Evolutionary conservation across 805 yeast genomes (phyloP).

Genomic region (Debaryomyces tyrocola): DNA sequence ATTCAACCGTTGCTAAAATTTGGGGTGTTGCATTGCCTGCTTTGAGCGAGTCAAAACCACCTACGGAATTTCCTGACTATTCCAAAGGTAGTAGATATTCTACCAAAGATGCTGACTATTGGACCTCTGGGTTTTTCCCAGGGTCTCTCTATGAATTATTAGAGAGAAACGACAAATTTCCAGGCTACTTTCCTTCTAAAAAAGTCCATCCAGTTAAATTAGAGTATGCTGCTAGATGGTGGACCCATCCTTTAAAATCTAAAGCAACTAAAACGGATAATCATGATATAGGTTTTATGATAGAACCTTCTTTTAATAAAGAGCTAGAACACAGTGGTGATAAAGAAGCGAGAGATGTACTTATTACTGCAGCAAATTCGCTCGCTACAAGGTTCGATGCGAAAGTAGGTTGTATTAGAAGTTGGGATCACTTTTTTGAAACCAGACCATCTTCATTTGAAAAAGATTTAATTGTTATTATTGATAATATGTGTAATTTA

Average conservation of each 20-base stretch:
- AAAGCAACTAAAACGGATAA: conserved; percentile 19
- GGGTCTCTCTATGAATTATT: conserved; percentile 9
- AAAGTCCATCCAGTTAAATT: conserved; percentile 7
- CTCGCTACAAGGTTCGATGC: conserved; percentile 21
- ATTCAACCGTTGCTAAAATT: conserved; percentile 10
- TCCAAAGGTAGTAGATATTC: conserved; percentile 8
- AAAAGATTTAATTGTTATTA: conserved; percentile 25
- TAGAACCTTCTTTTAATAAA: conserved; percentile 22
- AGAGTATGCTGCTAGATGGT: conserved; percentile 14
- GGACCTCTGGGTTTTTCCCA: conserved; percentile 16
- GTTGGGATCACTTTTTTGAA: conserved; percentile 20
- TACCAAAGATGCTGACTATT: conserved; percentile 8
- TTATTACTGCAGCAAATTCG: conserved; percentile 24
- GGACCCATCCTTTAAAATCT: conserved; percentile 8
- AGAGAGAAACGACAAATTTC: conserved; percentile 11
- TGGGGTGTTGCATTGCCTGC: conserved; percentile 11
- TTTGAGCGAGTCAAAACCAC: conserved; percentile 6
- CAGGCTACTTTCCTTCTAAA: conserved; percentile 5
- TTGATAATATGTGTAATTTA: conserved; percentile 20
- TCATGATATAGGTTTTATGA: conserved; percentile 28
- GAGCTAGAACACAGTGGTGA: conserved; percentile 16
- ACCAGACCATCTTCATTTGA: conserved; percentile 1
- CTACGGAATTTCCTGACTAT: conserved; percentile 9
- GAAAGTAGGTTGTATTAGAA: conserved; percentile 18
- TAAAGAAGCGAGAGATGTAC: conserved; percentile 13